phyloP scores from a whole-genome alignment of 208 protist genomes.

The Acanthamoeba polyphaga region DNA sequence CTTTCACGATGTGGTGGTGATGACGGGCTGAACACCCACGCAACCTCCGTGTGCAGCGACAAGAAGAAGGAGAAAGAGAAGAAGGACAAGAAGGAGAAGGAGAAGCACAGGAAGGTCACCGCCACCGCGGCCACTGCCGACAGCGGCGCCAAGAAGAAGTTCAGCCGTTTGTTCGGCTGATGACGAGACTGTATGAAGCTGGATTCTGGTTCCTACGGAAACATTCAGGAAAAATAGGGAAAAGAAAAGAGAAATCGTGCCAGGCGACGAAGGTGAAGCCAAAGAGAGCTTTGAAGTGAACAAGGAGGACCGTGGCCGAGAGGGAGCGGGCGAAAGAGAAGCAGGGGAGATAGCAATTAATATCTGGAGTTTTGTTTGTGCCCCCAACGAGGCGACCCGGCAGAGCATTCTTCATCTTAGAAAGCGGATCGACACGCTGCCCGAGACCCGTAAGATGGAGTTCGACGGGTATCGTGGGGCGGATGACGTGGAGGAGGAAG shows the following conservation, averaged over 20 bases:
- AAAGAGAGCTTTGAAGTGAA: background rate
- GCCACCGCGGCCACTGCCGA: background rate
- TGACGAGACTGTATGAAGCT: background rate
- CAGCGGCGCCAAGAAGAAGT: constrained; percentile 41
- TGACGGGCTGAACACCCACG: too few relatives aligned
- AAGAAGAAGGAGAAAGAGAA: constrained; percentile 28
- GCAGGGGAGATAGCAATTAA: background rate
- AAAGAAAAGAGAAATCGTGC: background rate
- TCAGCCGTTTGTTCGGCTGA: constrained; percentile 40
- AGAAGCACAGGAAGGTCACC: constrained; percentile 20
- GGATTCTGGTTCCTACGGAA: too few relatives aligned
- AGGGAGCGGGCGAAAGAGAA: background rate
- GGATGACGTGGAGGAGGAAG: background rate
- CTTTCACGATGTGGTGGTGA: background rate
- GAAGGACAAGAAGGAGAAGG: constrained; percentile 41
- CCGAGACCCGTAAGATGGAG: background rate
- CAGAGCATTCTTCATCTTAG: too few relatives aligned
- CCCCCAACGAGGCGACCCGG: background rate
- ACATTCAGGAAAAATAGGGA: background rate
- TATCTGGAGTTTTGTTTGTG: background rate
- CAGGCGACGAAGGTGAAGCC: background rate
- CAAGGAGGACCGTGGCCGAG: background rate
- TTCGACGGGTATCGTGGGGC: background rate
- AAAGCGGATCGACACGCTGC: too few relatives aligned
- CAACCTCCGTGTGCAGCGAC: background rate